These are phyloP conservation scores for Talaromyces proteolyticus DNA, from an alignment of 495 filamentous ascomycete genomes.

Conservation along the genomic window DNA sequence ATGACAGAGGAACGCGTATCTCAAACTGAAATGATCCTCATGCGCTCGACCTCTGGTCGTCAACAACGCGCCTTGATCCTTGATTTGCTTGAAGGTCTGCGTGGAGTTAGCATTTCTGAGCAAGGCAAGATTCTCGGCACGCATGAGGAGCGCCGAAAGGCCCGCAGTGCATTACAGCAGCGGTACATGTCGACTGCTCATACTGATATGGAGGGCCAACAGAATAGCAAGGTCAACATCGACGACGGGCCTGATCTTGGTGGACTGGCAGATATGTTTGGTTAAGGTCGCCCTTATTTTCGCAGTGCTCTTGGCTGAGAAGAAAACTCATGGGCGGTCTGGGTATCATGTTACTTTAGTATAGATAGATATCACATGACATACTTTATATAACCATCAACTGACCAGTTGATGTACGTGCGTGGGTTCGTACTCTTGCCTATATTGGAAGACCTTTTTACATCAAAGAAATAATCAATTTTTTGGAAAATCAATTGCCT, in stretches of 20 bases:
- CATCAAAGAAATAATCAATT: too few species aligned
- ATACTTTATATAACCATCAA: too few species aligned
- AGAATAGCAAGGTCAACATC: conserved; percentile 39
- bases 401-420: too few species aligned
- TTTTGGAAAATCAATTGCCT: background rate
- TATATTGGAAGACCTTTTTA: too few species aligned
- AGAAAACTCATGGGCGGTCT: too few species aligned
- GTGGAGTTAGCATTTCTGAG: conserved; percentile 87
- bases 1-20: conserved; percentile 40
- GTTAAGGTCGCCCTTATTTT: too few species aligned
- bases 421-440: too few species aligned
- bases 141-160: conserved; percentile 44
- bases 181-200: conserved; percentile 43
- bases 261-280: conserved; percentile 66
- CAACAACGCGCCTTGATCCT: conserved; percentile 78
- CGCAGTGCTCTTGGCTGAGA: too few species aligned
- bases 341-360: too few species aligned
- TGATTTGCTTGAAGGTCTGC: conserved; percentile 78
- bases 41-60: conserved; percentile 59
- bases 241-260: conserved; percentile 57
- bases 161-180: conserved; percentile 47
- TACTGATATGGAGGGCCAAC: conserved; percentile 38
- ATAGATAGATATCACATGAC: too few species aligned
- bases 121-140: conserved; percentile 70
- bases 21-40: conserved; percentile 44